Evolutionary conservation across 225 moss, liverwort and hornwort species (phyloP).

Genomic region (Antitrichia curtipendula): DNA sequence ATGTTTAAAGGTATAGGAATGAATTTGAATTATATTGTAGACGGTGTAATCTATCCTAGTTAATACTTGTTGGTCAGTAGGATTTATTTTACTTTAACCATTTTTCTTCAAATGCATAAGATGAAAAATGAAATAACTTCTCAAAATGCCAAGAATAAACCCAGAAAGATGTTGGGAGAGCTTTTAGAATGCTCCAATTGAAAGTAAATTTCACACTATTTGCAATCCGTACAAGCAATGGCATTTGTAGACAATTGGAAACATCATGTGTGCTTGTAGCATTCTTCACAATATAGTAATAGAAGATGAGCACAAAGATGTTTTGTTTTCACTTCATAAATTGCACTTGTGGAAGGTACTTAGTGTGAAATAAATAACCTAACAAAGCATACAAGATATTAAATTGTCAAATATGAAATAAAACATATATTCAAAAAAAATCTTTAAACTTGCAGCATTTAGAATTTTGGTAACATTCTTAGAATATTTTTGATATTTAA

Average conservation of each 20-base stretch:
- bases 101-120: background rate
- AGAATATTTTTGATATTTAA: no score
- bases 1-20: background rate
- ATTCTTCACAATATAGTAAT: background rate
- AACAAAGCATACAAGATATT: fast-evolving
- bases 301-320: no score
- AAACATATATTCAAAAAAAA: background rate
- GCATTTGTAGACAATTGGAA: no score
- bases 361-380: background rate
- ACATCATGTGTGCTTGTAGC: no score
- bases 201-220: no score
- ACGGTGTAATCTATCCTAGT: background rate
- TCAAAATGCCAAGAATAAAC: background rate
- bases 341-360: background rate
- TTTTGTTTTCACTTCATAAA: no score
- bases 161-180: no score
- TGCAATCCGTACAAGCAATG: no score
- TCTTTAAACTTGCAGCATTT: no score
- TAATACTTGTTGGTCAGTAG: background rate
- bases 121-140: background rate
- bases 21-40: background rate
- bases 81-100: background rate
- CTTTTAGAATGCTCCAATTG: no score
- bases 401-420: fast-evolving
- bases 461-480: no score